Evolutionary conservation across 2,329 filamentous ascomycete genomes (phyloP).

Genomic region (Claviceps arundinis): DNA sequence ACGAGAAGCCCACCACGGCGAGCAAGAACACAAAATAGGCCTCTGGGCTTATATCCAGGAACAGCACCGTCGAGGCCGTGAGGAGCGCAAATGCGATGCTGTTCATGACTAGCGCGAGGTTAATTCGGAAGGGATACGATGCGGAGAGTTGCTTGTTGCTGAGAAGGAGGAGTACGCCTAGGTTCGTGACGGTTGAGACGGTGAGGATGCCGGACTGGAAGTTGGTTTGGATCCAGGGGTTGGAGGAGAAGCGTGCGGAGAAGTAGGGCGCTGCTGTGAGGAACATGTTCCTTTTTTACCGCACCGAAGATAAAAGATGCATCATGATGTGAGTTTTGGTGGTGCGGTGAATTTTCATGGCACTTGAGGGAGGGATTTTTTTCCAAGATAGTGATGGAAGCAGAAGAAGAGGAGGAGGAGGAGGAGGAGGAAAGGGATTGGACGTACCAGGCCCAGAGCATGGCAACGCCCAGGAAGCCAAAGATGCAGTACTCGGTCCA

Average conservation of each 20-base stretch:
- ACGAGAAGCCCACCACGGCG: constrained; percentile 65
- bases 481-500: constrained; percentile 82
- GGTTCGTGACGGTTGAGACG: constrained; percentile 73
- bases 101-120: constrained; percentile 62
- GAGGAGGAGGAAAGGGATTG: not conserved
- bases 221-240: constrained; percentile 59
- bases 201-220: constrained; percentile 86
- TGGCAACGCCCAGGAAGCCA: constrained; percentile 71
- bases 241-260: constrained; percentile 60
- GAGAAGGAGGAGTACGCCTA: constrained; percentile 62
- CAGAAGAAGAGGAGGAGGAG: not conserved
- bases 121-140: constrained; percentile 80
- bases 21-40: constrained; percentile 74
- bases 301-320: not conserved
- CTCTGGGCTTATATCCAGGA: constrained; percentile 46
- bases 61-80: constrained; percentile 62
- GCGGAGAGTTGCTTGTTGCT: constrained; percentile 69
- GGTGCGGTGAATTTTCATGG: no score
- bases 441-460: constrained; percentile 91
- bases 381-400: not conserved
- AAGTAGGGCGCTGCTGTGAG: constrained; percentile 92
- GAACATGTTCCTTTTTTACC: constrained; percentile 71
- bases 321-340: not conserved
- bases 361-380: no score
- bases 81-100: constrained; percentile 64